Evolutionary conservation across 176 grass and related monocot species (phyloP).

Genomic region (Carex kokanica): DNA sequence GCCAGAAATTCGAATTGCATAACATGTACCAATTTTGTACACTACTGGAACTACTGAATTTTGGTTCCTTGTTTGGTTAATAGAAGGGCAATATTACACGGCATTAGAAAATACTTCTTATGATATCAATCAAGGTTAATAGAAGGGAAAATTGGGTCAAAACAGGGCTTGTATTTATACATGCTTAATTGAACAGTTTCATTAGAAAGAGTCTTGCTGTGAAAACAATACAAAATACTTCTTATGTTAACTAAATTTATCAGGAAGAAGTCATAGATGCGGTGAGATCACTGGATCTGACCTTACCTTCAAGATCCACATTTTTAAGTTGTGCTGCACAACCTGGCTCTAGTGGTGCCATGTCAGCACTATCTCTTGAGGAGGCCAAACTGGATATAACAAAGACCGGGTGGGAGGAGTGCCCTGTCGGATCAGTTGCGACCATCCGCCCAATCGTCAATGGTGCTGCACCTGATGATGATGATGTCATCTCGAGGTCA

Average conservation of each 20-base stretch:
- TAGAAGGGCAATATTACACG: neutral
- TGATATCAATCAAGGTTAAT: neutral
- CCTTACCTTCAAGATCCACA: neutral
- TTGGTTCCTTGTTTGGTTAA: neutral
- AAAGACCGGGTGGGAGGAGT: slow-evolving; percentile 4
- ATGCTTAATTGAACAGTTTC: neutral
- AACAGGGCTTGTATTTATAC: neutral
- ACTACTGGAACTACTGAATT: neutral
- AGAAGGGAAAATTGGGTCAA: neutral
- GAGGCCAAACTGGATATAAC: slow-evolving; percentile 2
- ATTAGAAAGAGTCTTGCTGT: neutral
- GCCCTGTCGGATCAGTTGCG: slow-evolving; percentile 12
- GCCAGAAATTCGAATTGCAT: neutral
- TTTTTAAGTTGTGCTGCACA: neutral
- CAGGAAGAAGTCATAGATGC: slow-evolving; percentile 2
- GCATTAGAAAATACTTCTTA: no score
- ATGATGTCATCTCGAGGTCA: neutral
- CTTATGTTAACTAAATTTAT: neutral
- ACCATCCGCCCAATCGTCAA: neutral
- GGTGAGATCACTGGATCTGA: slow-evolving; percentile 3
- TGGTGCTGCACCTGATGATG: neutral
- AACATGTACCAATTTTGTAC: neutral
- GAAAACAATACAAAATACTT: neutral
- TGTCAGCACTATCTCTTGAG: neutral
- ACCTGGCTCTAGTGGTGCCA: neutral